These are phyloP conservation scores for Saccharomyces eubayanus DNA, from an alignment of 805 yeast genomes.

Conservation along the genomic window DNA sequence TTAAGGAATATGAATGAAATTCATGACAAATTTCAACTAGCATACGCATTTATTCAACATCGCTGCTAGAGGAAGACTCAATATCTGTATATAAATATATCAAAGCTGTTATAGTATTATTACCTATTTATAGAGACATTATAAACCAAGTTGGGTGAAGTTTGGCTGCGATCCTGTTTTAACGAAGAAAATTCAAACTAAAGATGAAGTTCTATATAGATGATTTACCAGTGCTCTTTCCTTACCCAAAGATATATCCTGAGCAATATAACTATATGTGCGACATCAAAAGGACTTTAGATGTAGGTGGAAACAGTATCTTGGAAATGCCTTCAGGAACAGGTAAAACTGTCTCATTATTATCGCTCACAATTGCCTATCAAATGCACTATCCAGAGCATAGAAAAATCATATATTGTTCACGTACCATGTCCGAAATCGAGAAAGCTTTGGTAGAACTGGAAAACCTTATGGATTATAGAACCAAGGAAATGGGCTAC, in stretches of 20 bases:
- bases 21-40: not conserved
- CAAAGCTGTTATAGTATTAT: not conserved
- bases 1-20: not conserved
- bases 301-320: constrained; percentile 94
- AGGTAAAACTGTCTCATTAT: constrained; percentile 88
- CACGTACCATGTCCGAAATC: constrained; percentile 99
- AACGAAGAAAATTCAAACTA: not conserved
- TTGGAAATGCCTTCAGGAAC: constrained; percentile 99
- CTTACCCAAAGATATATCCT: constrained; percentile 94
- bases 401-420: constrained; percentile 84
- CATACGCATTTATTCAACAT: not conserved
- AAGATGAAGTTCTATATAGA: constrained; percentile 74
- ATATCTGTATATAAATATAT: not conserved
- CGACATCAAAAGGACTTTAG: constrained; percentile 85
- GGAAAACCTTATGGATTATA: constrained; percentile 76
- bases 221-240: constrained; percentile 91
- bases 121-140: not conserved
- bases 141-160: not conserved
- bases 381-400: constrained; percentile 93
- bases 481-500: constrained; percentile 75
- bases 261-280: constrained; percentile 98
- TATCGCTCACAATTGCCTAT: constrained; percentile 88
- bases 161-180: not conserved
- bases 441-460: constrained; percentile 94
- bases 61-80: not conserved